phyloP scores from a whole-genome alignment of 1,284 basidiomycete genomes.

The Leccinum solheimii region DNA sequence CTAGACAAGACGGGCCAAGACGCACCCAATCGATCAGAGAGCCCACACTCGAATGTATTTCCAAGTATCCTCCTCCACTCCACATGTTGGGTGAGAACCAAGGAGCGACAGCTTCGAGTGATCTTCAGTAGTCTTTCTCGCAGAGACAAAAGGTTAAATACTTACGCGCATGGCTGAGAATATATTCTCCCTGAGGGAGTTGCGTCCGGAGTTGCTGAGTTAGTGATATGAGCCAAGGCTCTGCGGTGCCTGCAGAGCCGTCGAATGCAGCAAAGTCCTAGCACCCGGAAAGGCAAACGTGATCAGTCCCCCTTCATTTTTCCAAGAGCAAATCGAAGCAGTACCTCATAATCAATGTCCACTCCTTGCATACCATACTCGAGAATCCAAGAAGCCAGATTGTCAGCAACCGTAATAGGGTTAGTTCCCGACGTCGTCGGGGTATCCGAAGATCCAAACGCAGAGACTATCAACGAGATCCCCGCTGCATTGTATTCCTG shows the following conservation, averaged over 20 bases:
- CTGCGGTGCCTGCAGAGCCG: slow-evolving; percentile 35
- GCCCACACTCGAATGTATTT: slow-evolving; percentile 55
- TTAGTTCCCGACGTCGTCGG: slow-evolving; percentile 46
- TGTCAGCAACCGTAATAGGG: slow-evolving; percentile 41
- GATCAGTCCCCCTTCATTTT: not conserved
- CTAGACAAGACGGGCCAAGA: not conserved
- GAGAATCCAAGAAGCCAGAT: slow-evolving; percentile 48
- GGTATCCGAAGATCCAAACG: slow-evolving; percentile 51
- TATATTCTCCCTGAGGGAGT: slow-evolving; percentile 37
- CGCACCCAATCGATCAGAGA: slow-evolving; percentile 52
- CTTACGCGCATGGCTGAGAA: slow-evolving; percentile 40
- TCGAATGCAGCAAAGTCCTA: slow-evolving; percentile 51
- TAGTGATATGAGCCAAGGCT: slow-evolving; percentile 46
- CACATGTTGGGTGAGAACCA: slow-evolving; percentile 30
- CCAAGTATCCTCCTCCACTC: slow-evolving; percentile 54
- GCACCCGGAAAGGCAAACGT: slow-evolving; percentile 19
- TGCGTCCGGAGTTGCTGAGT: slow-evolving; percentile 39
- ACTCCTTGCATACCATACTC: slow-evolving; percentile 53
- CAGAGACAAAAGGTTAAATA: not conserved
- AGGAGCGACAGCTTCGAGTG: slow-evolving; percentile 27
- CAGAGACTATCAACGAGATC: slow-evolving; percentile 49
- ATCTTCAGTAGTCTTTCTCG: not conserved
- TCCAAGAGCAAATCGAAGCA: not conserved
- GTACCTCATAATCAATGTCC: slow-evolving; percentile 56
- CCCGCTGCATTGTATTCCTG: slow-evolving; percentile 44